These are phyloP conservation scores for Termitomyces sp. DNA, from an alignment of 768 basidiomycete species.

Conservation along the genomic window DNA sequence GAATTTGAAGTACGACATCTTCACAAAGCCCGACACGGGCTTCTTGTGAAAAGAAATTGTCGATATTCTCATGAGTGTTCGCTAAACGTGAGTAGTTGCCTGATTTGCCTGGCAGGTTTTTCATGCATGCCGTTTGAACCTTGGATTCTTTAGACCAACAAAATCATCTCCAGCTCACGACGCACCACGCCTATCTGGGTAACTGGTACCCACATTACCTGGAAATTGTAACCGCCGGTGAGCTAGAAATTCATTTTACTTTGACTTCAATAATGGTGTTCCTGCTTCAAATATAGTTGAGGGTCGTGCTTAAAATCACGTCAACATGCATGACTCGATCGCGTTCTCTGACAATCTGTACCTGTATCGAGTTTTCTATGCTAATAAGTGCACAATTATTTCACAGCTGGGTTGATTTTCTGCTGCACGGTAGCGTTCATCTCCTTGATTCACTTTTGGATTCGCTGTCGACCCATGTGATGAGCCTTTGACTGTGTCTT, in stretches of 20 bases:
- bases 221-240: constrained; percentile 5
- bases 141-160: background rate
- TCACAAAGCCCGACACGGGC: constrained; percentile 5
- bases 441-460: background rate
- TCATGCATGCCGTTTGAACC: background rate
- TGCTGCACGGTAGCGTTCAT: background rate
- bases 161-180: background rate
- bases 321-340: constrained; percentile 9
- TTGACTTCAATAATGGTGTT: constrained; percentile 4
- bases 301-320: constrained; percentile 4
- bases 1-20: background rate
- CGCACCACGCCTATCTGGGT: background rate
- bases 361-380: constrained; percentile 4
- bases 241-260: constrained; percentile 8
- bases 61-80: background rate
- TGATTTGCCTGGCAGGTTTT: background rate
- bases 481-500: constrained; percentile 6
- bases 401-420: background rate
- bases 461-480: background rate
- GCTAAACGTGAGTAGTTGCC: background rate
- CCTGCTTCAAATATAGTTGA: constrained; percentile 3
- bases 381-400: background rate
- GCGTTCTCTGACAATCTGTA: background rate
- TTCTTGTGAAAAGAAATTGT: constrained; percentile 1
- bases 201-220: background rate